Evolutionary conservation across 371 early-diverging fungal genomes (phyloP), one percentile per base, ranked within the genome.

Genomic region (Apophysomyces elegans): DNA sequence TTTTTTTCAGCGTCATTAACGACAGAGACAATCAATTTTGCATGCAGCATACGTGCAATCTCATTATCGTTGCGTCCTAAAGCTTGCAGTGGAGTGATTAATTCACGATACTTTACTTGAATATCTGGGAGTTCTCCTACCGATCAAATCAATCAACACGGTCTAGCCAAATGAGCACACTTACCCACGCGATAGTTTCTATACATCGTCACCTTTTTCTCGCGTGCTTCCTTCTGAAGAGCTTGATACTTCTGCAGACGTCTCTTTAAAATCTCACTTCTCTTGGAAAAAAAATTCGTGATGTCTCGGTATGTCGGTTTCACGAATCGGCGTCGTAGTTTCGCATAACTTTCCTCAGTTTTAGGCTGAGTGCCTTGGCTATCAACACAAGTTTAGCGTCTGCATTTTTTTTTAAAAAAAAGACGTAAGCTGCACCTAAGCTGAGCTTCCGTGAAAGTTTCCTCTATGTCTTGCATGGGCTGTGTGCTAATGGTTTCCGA

Each of bases 91-190:
- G 94, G 94, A 9, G 72, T 70, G 1, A 93, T 72, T 1, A 93
- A 62, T 16, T 92, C 91, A 46, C 74, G 79, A 56, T 85, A 63
- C 6, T 71, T 68, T 59, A 93, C 91, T 66, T 90, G 87, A 46
- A 93, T 88, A 73, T 93, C 94, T 0, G 93, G 94, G 7, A 92
- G 76, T 50, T 92, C 92, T 1, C 94, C 92, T 79, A 61, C 54
- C 21, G 11, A 9, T n/a, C 16, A 36, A 57, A 32, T 46, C 36
- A 35, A 21, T 41, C n/a, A 43, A 45, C 14, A 14, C 43, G 12
- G 35, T 12, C 21, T 9, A 13, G 14, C n/a, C n/a, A 14, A 50
- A 14, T 1, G 35, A 38, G 58, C 13, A 26, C 61, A 47, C 67
- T 59, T 68, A 77, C 81, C 82, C 38, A 80, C 73, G 39, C 92